Evolutionary conservation across 805 yeast genomes (phyloP), one percentile per base, ranked within the genome.

Genomic region (Ogataea kodamae): DNA sequence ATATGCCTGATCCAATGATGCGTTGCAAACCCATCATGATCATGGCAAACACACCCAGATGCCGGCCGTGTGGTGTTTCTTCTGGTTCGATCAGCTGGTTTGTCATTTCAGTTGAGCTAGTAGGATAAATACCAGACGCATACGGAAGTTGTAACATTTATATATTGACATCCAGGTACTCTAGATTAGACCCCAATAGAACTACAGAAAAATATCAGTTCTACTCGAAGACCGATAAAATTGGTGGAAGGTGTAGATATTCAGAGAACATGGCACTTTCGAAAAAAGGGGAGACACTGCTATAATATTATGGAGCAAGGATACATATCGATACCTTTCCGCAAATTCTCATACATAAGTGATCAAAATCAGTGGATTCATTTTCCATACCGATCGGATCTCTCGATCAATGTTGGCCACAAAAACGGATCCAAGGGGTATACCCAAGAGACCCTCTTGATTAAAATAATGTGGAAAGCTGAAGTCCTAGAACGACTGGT

Each of bases 1-100:
- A 79, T 6, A 83, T 81, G 0, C 92, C 92, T 0, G 88, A 78
- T 0, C 94, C 92, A 9, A 83, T 62, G 25, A 83, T 82, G 40
- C 89, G 62, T 10, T 85, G 75, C 5, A 83, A 67, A 46, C 80
- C 78, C 38, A 81, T 58, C 26, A 79, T 68, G 24, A 78, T 67
- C 0, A 85, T 78, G 5, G 87, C 76, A 46, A 71, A 79, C 2
- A 80, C 54, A 0, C 90, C 90, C 40, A 83, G 54, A 55, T 81
- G 87, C 22, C 90, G 62, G 1, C 90, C 90, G 45, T 80, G 87
- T 1, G 89, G 89, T 2, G 72, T 57, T 14, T 74, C 78, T 44
- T 73, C 78, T 9, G 52, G 45, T 10, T 44, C 45, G 10, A 46
- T 48, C 9, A 58, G 35, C 22, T 52, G 54, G 25, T 45, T 46